Conservation (phyloP, 2,329 filamentous ascomycete species). For the Nakataea oryzae region DNA sequence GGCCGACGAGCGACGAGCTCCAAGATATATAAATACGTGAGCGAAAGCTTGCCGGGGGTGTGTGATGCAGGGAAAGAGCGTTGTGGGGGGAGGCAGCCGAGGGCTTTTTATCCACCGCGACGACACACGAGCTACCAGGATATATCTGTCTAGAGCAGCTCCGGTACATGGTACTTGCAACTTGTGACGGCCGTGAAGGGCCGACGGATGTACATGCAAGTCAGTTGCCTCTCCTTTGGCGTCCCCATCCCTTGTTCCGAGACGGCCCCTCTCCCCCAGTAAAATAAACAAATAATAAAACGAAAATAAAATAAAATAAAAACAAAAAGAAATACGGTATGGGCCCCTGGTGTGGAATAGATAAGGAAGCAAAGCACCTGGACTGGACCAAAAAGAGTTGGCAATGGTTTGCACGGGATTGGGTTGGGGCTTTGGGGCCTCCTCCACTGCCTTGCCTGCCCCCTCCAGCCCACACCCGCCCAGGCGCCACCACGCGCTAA, state of each 20-base stretch:
- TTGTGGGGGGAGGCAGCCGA: not conserved
- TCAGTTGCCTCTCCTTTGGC: not conserved
- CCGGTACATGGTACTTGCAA: not conserved
- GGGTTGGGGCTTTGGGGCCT: too few relatives aligned
- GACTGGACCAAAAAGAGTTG: not conserved
- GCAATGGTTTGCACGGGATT: not conserved
- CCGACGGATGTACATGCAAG: not conserved
- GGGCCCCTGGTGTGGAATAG: too few relatives aligned
- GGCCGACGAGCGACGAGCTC: too few relatives aligned
- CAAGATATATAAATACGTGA: not conserved
- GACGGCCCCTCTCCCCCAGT: not conserved
- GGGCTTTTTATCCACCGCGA: not conserved
- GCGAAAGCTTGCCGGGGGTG: too few relatives aligned
- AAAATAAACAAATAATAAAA: not conserved
- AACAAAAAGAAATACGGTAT: not conserved
- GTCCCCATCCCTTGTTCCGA: not conserved
- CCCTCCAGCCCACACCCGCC: too few relatives aligned
- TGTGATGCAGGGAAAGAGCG: not conserved
- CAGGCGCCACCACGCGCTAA: not conserved
- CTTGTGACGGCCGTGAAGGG: not conserved
- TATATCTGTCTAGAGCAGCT: not conserved
- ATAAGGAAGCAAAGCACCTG: not conserved
- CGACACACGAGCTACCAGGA: not conserved
- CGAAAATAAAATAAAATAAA: not conserved
- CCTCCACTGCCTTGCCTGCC: too few relatives aligned